Percentiles rank a stretch among this genome's conserved stretches.
Conservation (phyloP, 371 early-diverging fungal genomes). For the Catenaria anguillulae region DNA sequence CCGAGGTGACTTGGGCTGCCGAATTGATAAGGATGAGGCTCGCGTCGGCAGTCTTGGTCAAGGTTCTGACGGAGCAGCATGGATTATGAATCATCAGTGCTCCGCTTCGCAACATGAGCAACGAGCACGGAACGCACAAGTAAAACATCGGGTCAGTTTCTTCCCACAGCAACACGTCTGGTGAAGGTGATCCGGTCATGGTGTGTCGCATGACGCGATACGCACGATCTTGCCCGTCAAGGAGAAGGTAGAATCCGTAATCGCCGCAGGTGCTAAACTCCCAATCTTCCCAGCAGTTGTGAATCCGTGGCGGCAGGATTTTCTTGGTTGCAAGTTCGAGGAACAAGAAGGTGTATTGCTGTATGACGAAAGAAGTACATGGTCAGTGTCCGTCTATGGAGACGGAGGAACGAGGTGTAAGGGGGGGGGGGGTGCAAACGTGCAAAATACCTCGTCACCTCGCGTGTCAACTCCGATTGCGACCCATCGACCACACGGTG, state of each 20-base stretch:
- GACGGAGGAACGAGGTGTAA: too few species aligned
- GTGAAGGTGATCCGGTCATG: conserved; percentile 15
- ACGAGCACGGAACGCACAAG: conserved; percentile 7
- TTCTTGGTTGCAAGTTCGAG: conserved; percentile 26
- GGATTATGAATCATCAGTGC: too few species aligned
- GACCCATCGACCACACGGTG: conserved; percentile 26
- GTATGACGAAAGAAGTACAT: too few species aligned
- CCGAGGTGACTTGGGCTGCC: conserved; percentile 38
- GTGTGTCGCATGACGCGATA: conserved; percentile 32
- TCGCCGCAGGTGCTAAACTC: conserved; percentile 34
- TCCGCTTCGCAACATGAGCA: too few species aligned
- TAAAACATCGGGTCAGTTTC: conserved; percentile 45
- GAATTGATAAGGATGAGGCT: conserved; percentile 32
- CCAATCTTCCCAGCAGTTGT: conserved; percentile 33
- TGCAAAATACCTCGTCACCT: too few species aligned
- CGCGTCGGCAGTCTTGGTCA: conserved; percentile 31
- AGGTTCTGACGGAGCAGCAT: conserved; percentile 12
- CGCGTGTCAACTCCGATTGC: conserved; percentile 38
- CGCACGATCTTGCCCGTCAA: conserved; percentile 39
- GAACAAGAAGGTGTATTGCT: conserved; percentile 32
- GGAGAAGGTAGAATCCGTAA: conserved; percentile 28
- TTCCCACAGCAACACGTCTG: conserved; percentile 33
- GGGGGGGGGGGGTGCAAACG: too few species aligned
- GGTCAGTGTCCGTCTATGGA: too few species aligned
- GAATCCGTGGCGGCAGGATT: conserved; percentile 23